Evolutionary conservation across 1,284 basidiomycete genomes (phyloP), one percentile per base, ranked within the genome.

Genomic region (Heterobasidion irregulare): DNA sequence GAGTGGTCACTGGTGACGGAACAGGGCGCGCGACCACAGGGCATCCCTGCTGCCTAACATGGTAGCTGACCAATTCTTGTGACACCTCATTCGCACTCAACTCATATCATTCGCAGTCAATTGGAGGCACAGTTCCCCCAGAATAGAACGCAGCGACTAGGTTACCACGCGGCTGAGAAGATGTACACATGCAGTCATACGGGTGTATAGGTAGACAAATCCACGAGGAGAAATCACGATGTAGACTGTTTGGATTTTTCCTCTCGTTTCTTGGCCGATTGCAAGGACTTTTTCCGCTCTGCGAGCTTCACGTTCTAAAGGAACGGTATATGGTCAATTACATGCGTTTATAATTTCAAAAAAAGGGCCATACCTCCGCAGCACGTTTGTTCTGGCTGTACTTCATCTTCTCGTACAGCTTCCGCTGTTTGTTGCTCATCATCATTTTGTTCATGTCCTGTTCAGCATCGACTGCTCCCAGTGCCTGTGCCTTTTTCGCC

Each of bases 371-470:
- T 67, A 94, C 93, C 86, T 97, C 94, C 38, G 81, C 77, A 32
- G 79, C 76, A 59, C 86, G 85, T 72, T 91, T 92, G 67, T 82
- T 81, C 68, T 95, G 82, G 59, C 87, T 86, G 70, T 92, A 86
- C 73, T 94, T 92, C 83, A 98, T 90, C 75, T 92, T 91, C 71
- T 96, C 93, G 74, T 97, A 98, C 64, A 99, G 72, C 74, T 97
- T 98, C 65, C 87, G 83, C 73, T 98, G 91, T 75, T 92, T 95
- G 75, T 95, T 97, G 74, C 92, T 96, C 85, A 99, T 88, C 84
- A 99, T 83, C 84, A 97, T 97, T 79, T 96, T 97, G 71, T 94
- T 91, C 88, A 98, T 92, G 66, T 96, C 89, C 68, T 87, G 78
- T 68, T 97, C 94, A 13, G 72, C 76, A 34, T 75, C 71, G 59